Evolutionary conservation across 305 asterid genomes (phyloP).

Genomic region (Ruellia speciosa): DNA sequence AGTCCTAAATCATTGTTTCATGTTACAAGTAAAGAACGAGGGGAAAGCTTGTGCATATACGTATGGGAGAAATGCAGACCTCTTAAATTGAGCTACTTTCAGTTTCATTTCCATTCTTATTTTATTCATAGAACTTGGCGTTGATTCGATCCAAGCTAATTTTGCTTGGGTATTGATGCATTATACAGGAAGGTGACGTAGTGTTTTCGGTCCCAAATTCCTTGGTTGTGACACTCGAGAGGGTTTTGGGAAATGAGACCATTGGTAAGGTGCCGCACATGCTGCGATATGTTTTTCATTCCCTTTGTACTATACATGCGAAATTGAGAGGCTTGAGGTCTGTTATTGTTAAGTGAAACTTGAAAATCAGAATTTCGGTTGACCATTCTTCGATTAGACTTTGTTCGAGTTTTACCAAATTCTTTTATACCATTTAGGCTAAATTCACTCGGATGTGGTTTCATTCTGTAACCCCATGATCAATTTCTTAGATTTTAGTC

Average conservation of each 20-base stretch:
- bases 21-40: not conserved
- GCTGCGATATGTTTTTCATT: conserved; percentile 8
- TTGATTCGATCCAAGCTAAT: conserved; percentile 9
- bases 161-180: conserved; percentile 9
- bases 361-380: too few relatives aligned
- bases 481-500: too few relatives aligned
- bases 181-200: conserved; percentile 64
- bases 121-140: conserved; percentile 6
- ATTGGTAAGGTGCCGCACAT: conserved; percentile 51
- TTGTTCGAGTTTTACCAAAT: too few relatives aligned
- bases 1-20: not conserved
- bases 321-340: conserved; percentile 12
- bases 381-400: too few relatives aligned
- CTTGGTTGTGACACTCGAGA: conserved; percentile 89
- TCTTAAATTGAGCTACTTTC: conserved; percentile 8
- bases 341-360: too few relatives aligned
- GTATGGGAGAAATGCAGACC: conserved; percentile 1
- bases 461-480: too few relatives aligned
- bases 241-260: conserved; percentile 83
- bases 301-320: not conserved
- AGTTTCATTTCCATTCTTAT: conserved; percentile 12
- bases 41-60: not conserved
- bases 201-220: conserved; percentile 79
- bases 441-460: too few relatives aligned
- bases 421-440: too few relatives aligned